Evolutionary conservation across 140 eudicot species (phyloP), one percentile per base, ranked within the genome.

Genomic region (Senecio squalidus): DNA sequence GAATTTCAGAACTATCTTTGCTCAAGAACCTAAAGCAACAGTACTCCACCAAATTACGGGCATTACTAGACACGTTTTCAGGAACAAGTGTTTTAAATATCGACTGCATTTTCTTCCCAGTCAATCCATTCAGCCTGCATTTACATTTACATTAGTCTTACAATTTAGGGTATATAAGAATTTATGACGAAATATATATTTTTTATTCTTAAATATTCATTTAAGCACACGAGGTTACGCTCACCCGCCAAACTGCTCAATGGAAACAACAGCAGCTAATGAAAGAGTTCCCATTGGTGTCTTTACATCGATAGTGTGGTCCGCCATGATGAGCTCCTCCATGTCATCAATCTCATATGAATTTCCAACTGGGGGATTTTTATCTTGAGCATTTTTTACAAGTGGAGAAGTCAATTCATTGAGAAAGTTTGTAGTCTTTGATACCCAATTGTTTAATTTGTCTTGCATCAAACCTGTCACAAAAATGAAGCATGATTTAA

Each of bases 211-310:
- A 2, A 0, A 25, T 21, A 24, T 16, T 28, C 8, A 39, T 34
- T 20, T 5, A 4, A 57, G 2, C 16, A 45, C 54, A 45, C 54
- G 18, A 26, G 26, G 4, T 9, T 27, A 55, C 39, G 75, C 36
- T 66, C 65, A 86, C 97, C 97, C 74, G 81, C 95, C 78, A 67
- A 90, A 90, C 69, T 83, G 98, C 77, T 90, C 98, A 60, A 90
- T 81, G 48, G 98, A 90, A 56, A 78, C 59, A 64, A 83, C 76
- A 51, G 98, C 90, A 74, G 85, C 85, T 33, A 64, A 71, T 58
- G 98, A 90, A 55, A 90, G 94, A 38, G 72, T 72, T 27, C 95
- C 97, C 15, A 26, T 74, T 46, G 84, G 78, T 28, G 83, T 85
- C 69, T 21, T 74, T 55, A 72, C 60, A 46, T 85, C 89, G 67